Evolutionary conservation across 352 stramenopile genomes (phyloP).

Genomic region (Globisporangium nunn): DNA sequence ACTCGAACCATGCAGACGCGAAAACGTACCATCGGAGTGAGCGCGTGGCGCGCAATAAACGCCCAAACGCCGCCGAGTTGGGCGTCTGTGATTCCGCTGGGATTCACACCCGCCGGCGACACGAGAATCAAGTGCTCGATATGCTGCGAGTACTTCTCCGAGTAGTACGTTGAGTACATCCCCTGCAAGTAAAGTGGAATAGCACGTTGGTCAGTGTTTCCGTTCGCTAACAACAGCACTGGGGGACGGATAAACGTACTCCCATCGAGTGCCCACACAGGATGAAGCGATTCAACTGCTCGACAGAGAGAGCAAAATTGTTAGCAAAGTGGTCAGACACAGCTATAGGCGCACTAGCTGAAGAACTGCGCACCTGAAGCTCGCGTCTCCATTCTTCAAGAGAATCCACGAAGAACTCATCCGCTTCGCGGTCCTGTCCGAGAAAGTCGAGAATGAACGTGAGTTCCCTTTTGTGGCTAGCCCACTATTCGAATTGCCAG

Average conservation of each 20-base stretch:
- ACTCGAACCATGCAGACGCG: background rate
- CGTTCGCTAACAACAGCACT: too few relatives aligned
- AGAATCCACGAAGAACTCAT: slow-evolving; percentile 79
- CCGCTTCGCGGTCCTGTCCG: slow-evolving; percentile 53
- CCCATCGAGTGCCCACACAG: slow-evolving; percentile 77
- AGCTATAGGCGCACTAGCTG: background rate
- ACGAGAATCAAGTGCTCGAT: slow-evolving; percentile 76
- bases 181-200: slow-evolving; percentile 16
- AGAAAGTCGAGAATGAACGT: background rate
- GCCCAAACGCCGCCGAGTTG: slow-evolving; percentile 39
- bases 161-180: slow-evolving; percentile 79
- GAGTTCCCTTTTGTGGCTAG: background rate
- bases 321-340: too few relatives aligned
- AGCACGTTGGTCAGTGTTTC: background rate
- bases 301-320: background rate
- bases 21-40: slow-evolving; percentile 62
- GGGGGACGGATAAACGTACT: slow-evolving; percentile 23
- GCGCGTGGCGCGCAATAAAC: slow-evolving; percentile 28
- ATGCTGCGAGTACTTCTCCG: slow-evolving; percentile 56
- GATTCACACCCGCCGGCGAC: slow-evolving; percentile 59
- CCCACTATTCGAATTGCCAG: background rate
- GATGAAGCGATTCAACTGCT: slow-evolving; percentile 67
- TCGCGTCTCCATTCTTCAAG: slow-evolving; percentile 68
- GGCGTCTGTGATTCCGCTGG: slow-evolving; percentile 24
- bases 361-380: slow-evolving; percentile 20